Evolutionary conservation across 345 rosid genomes (phyloP).

Genomic region (Arabidopsis arenosa): DNA sequence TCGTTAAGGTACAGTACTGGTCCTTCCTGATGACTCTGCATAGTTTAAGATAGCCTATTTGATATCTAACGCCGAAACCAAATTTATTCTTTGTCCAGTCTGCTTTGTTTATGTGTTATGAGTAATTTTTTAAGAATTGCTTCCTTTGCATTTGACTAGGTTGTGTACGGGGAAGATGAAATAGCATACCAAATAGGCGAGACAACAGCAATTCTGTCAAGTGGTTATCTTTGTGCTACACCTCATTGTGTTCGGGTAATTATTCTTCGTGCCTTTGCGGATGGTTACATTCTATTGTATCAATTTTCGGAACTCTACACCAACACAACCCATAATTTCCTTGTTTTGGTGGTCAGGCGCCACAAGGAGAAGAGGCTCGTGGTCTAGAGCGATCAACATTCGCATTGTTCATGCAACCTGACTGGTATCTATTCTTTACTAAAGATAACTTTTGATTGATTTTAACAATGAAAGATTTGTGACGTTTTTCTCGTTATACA

Average conservation of each 20-base stretch:
- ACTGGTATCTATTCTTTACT: constrained; percentile 61
- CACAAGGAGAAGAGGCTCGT: constrained; percentile 67
- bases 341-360: constrained; percentile 59
- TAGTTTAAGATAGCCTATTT: not conserved
- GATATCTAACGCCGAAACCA: not conserved
- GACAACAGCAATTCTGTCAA: constrained; percentile 76
- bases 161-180: constrained; percentile 77
- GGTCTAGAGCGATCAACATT: constrained; percentile 85
- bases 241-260: constrained; percentile 94
- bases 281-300: constrained; percentile 4
- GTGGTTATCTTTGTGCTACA: constrained; percentile 91
- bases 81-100: not conserved
- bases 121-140: not conserved
- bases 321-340: not conserved
- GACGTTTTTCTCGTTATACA: not conserved
- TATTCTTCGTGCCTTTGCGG: not conserved
- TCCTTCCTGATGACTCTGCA: constrained; percentile 14
- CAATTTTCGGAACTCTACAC: not conserved
- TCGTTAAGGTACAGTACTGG: constrained; percentile 69
- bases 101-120: constrained; percentile 1
- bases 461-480: not conserved
- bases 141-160: constrained; percentile 50
- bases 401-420: constrained; percentile 97
- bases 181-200: constrained; percentile 98
- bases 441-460: not conserved